Conservation (phyloP, 805 yeast genomes). For the Tetrapisispora namnaoensis region DNA sequence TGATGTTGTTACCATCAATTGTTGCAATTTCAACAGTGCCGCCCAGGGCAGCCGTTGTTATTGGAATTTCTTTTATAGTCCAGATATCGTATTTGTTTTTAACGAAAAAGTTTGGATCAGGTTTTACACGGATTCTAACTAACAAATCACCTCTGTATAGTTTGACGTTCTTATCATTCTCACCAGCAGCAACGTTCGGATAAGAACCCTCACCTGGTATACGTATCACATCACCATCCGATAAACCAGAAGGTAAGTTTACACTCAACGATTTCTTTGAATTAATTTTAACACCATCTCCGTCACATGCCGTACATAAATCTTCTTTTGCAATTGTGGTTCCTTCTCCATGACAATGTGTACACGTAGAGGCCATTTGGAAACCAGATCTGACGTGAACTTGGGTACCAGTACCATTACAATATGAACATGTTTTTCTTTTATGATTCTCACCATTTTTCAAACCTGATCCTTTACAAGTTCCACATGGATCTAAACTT, state of each 20-base stretch:
- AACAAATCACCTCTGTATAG: slow-evolving; percentile 79
- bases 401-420: slow-evolving; percentile 90
- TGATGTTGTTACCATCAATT: slow-evolving; percentile 64
- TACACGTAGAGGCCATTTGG: slow-evolving; percentile 93
- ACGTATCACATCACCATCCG: slow-evolving; percentile 76
- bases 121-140: slow-evolving; percentile 66
- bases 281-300: slow-evolving; percentile 68
- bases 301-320: slow-evolving; percentile 74
- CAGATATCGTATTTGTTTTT: slow-evolving; percentile 52
- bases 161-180: slow-evolving; percentile 40
- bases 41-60: slow-evolving; percentile 95
- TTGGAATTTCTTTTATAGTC: slow-evolving; percentile 58
- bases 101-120: slow-evolving; percentile 63
- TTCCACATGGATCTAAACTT: slow-evolving; percentile 63
- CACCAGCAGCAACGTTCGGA: slow-evolving; percentile 66
- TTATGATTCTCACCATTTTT: slow-evolving; percentile 50
- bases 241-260: slow-evolving; percentile 81
- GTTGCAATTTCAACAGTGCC: slow-evolving; percentile 90
- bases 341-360: slow-evolving; percentile 81
- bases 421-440: slow-evolving; percentile 70
- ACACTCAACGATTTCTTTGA: slow-evolving; percentile 61
- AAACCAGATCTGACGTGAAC: slow-evolving; percentile 86
- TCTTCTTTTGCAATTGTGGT: slow-evolving; percentile 58
- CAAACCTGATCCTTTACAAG: slow-evolving; percentile 82
- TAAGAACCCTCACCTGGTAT: slow-evolving; percentile 86